Evolutionary conservation across 75 land plant genomes (phyloP), one percentile per base, ranked within the genome.

Genomic region (Pinus albicaulis): DNA sequence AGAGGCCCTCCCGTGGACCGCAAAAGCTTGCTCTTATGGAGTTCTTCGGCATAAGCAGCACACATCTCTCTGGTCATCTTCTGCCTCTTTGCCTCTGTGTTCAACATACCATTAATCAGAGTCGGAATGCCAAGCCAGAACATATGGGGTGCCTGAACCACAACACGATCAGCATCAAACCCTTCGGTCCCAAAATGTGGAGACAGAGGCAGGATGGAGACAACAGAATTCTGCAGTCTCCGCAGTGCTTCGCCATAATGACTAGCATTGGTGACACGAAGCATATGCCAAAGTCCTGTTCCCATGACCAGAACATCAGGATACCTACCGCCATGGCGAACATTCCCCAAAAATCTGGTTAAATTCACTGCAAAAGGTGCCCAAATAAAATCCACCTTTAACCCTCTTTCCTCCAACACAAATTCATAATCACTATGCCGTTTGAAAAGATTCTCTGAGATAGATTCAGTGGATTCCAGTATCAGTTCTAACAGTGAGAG

Each of bases 261-360:
- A 3, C 91, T 76, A 3, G 91, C 81, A 74, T 97, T 82, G 6
- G 82, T 84, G 48, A 82, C 44, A 69, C 91, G 92, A 60, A 97
- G 85, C 99, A 97, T 97, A 55, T 97, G 92, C 99, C 99, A 97
- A 19, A 97, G 80, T 55, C 98, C 99, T 1, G 90, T 80, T 0
- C 95, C 95, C 86, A 89, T 80, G 28, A 97, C 79, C 26, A 97
- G 34, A 61, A 97, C 90, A 79, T 97, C 95, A 0, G 99, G 98
- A 64, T 72, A 80, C 3, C 24, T 58, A 56, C 63, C 48, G 64
- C 56, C 25, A 24, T 73, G 61, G 34, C 62, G 60, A 48, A 72
- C 28, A n/a, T 58, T 57, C 15, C 36, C 52, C 41, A 80, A 11
- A 28, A 76, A 3, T 13, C 44, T 60, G 7, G 87, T 85, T 19